A percentile compares a stretch with the other conserved stretches of the same genome.
These are phyloP conservation scores for Mimosa pudica DNA, from an alignment of 306 rosid species.

Conservation along the genomic window DNA sequence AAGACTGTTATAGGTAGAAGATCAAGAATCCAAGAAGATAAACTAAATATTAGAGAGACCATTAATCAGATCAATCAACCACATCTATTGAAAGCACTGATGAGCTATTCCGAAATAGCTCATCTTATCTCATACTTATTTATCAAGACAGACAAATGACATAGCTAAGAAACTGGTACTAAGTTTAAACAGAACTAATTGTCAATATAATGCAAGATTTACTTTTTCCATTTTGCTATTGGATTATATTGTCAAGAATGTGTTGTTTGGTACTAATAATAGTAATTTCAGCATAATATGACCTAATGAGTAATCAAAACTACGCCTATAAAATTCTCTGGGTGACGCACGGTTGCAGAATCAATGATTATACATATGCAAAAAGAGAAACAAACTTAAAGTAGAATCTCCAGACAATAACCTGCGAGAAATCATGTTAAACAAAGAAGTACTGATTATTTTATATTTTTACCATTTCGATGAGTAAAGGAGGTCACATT, in stretches of 20 bases:
- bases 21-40: background rate
- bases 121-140: background rate
- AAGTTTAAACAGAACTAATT: slow-evolving; percentile 2
- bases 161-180: background rate
- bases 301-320: background rate
- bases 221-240: background rate
- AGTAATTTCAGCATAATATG: background rate
- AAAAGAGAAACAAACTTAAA: slow-evolving; percentile 21
- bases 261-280: background rate
- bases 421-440: slow-evolving; percentile 1
- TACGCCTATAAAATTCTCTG: background rate
- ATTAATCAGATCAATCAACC: background rate
- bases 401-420: slow-evolving; percentile 21
- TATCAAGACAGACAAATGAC: background rate
- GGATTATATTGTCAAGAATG: background rate
- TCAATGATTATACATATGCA: background rate
- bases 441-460: slow-evolving; percentile 20
- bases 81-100: background rate
- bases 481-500: slow-evolving; percentile 89
- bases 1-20: background rate
- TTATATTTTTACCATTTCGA: slow-evolving; percentile 60
- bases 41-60: background rate
- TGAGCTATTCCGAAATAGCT: background rate
- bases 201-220: background rate
- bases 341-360: background rate